Evolutionary conservation across 108 stramenopile genomes (phyloP), one percentile per base, ranked within the genome.

Genomic region (Cylindrotheca fusiformis): DNA sequence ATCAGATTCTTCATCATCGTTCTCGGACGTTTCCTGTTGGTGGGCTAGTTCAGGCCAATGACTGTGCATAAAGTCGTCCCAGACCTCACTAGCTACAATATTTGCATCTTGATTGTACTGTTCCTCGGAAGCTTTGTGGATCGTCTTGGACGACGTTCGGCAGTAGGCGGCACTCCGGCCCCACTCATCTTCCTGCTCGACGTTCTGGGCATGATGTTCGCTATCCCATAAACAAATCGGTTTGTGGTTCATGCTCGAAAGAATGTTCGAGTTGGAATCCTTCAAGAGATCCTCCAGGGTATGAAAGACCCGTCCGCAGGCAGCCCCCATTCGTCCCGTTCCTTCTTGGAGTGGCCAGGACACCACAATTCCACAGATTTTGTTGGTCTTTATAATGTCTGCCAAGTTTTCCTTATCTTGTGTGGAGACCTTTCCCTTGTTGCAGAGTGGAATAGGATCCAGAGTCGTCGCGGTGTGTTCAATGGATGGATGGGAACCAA

Each of bases 331-430:
- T 31, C 53, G 52, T 23, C 58, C 63, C 14, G 65, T 66, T 25
- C 71, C 77, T 8, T 19, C 27, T 32, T 67, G 68, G 0, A 74
- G 0, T 21, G 79, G 79, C 79, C 79, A 80, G 0, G 56, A 49
- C 5, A 80, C 72, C 25, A 80, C 71, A 12, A 80, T 48, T 22
- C 75, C 79, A 44, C 75, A 80, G 0, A 80, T 72, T 6, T 67
- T 54, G 51, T 73, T 20, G 1, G 65, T 48, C 44, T 67, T 29
- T 5, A 70, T 63, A 12, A 79, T 17, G 6, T 51, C 49, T 0
- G 63, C 48, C 50, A 79, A 27, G 27, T 63, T 12, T 10, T 62
- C 32, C 1, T 45, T 36, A 48, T 28, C 24, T 0, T 63, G 52
- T 27, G 45, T 27, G 12, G 65, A 48, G n/a, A 65, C 48, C 2